Evolutionary conservation across 371 early-diverging fungal genomes (phyloP), one percentile per base, ranked within the genome.

Genomic region (Mucor racemosus): DNA sequence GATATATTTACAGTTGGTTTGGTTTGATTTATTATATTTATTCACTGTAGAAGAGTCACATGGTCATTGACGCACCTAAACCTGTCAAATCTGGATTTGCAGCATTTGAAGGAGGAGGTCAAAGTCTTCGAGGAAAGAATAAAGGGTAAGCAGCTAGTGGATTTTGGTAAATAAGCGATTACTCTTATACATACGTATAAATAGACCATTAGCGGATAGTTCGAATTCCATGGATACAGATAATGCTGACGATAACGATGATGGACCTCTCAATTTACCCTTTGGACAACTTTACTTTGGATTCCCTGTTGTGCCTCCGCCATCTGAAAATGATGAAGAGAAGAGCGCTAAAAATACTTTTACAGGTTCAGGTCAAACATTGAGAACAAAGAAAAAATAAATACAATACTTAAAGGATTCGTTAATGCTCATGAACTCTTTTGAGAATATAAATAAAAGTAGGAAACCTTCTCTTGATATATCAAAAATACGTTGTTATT

Each of bases 251-350:
- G 76, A 68, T 17, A 64, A 64, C 5, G 75, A 86, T n/a, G 94
- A 94, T 4, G 90, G 91, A 5, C 95, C 95, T 1, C 77, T 98
- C 53, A 87, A 90, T 56, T 69, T 98, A 46, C 97, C 99, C 0
- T 84, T 93, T 58, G 96, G 96, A 6, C 91, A 91, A 40, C 82
- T 98, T 39, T 98, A 91, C 71, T 97, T 98, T 83, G 99, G 97
- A 0, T 93, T 87, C 71, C 80, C 81, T 8, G 68, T 88, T 19
- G 67, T 88, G 41, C 84, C 87, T 10, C 84, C 84, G 42, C 74
- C 76, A 40, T 63, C 54, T 36, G 67, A 71, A 35, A 39, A 63
- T 10, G 67, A 72, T 21, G 65, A 74, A 19, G 63, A 39, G 13
- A 54, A 73, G 35, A 65, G 59, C n/a, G 40, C 66, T 31, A 66